A percentile compares a stretch with the other conserved stretches of the same genome.
Evolutionary conservation across 2,329 filamentous ascomycete species (phyloP).

Genomic region (Pezicula neosporulosa): DNA sequence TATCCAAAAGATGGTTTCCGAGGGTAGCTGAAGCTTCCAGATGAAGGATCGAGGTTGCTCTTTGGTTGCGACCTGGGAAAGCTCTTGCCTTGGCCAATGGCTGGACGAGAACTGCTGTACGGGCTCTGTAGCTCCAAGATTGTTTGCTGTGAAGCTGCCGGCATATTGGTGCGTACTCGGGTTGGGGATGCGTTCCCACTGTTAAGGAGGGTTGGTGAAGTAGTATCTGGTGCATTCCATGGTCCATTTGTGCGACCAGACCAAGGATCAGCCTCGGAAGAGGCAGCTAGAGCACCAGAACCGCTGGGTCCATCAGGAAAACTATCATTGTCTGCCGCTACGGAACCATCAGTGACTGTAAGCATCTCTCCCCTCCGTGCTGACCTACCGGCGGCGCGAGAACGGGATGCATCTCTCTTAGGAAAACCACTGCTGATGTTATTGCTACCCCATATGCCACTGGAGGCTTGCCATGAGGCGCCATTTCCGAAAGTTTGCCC

Average conservation of each 20-base stretch:
- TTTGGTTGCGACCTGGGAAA: constrained; percentile 32
- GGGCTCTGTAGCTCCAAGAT: constrained; percentile 38
- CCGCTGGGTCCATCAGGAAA: constrained; percentile 57
- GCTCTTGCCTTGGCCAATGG: constrained; percentile 38
- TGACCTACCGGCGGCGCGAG: constrained; percentile 42
- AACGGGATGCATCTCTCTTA: constrained; percentile 40
- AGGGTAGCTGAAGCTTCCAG: constrained; percentile 37
- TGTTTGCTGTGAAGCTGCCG: constrained; percentile 29
- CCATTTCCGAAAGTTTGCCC: constrained; percentile 39
- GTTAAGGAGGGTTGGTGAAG: constrained; percentile 38
- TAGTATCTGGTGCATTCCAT: constrained; percentile 54
- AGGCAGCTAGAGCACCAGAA: constrained; percentile 64
- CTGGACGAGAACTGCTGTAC: constrained; percentile 38
- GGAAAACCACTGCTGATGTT: constrained; percentile 41
- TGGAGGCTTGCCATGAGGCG: constrained; percentile 32
- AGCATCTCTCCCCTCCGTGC: constrained; percentile 4
- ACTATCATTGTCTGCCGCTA: constrained; percentile 34
- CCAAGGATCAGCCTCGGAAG: constrained; percentile 68
- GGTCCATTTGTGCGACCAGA: constrained; percentile 44
- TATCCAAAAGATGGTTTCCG: constrained; percentile 23
- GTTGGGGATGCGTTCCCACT: constrained; percentile 55
- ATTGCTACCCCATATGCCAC: constrained; percentile 49
- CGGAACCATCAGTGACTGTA: constrained; percentile 17
- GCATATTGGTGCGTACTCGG: constrained; percentile 46
- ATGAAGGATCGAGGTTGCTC: constrained; percentile 41